These are phyloP conservation scores for Samsoniella hepiali DNA, from an alignment of 2,329 filamentous ascomycete species.

Conservation along the genomic window DNA sequence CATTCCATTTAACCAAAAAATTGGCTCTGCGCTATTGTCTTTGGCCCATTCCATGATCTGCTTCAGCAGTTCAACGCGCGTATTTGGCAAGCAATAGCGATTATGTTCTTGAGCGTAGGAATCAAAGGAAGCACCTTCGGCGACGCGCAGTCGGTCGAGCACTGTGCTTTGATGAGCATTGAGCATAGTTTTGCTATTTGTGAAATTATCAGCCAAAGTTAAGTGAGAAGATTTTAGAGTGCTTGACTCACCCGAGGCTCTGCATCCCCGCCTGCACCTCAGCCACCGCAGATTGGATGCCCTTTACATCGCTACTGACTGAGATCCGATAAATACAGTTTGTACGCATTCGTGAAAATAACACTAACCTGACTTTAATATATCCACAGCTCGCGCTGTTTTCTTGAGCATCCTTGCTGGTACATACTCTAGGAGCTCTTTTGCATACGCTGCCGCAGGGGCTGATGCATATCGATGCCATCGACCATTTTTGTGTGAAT, in stretches of 20 bases:
- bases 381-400: not conserved
- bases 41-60: slow-evolving; percentile 28
- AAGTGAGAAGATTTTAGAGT: not conserved
- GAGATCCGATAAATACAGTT: too few species aligned
- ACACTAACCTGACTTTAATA: too few species aligned
- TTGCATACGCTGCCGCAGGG: slow-evolving; percentile 25
- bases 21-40: slow-evolving; percentile 16
- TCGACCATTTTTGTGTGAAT: not conserved
- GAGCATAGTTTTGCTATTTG: not conserved
- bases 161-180: slow-evolving; percentile 7
- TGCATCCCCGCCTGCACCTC: not conserved
- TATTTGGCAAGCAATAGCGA: slow-evolving; percentile 21
- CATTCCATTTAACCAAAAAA: slow-evolving; percentile 35
- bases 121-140: slow-evolving; percentile 32
- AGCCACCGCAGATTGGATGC: not conserved
- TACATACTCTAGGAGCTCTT: slow-evolving; percentile 12
- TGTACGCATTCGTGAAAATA: too few species aligned
- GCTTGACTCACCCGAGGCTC: not conserved
- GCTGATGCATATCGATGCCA: slow-evolving; percentile 24
- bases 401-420: not conserved
- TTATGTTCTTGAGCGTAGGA: slow-evolving; percentile 32
- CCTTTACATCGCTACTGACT: not conserved
- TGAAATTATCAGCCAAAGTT: not conserved
- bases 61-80: slow-evolving; percentile 26
- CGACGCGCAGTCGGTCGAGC: slow-evolving; percentile 24